A percentile compares a stretch with the other conserved stretches of the same genome.
These are phyloP conservation scores for Nicotiana otophora DNA, from an alignment of 257 asterid species.

Conservation along the genomic window DNA sequence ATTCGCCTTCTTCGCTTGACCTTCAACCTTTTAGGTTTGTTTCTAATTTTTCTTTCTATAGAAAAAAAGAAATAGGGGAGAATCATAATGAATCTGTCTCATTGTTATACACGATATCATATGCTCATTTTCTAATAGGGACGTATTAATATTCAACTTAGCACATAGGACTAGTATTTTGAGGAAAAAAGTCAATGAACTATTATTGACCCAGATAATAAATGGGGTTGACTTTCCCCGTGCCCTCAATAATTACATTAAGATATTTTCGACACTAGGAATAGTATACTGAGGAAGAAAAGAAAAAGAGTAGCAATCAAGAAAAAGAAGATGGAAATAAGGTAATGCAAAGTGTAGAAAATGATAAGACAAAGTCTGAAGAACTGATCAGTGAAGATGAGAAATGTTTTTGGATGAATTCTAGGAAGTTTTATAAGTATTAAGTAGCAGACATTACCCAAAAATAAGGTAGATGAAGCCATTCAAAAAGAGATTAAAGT, in stretches of 20 bases:
- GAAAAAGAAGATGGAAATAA: background rate
- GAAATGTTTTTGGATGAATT: background rate
- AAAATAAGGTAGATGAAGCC: no score
- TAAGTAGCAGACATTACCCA: no score
- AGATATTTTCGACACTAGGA: background rate
- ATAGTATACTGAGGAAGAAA: background rate
- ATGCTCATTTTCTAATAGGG: background rate
- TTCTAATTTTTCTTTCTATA: background rate
- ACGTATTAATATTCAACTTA: background rate
- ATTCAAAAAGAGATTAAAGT: no score
- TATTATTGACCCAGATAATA: background rate
- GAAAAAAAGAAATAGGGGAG: no score
- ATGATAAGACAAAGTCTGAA: background rate
- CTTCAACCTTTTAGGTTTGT: conserved; percentile 61
- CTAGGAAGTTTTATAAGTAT: background rate
- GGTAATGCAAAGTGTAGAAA: background rate
- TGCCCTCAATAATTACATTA: background rate
- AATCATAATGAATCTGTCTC: background rate
- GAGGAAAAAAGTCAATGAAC: background rate
- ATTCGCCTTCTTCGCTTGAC: conserved; percentile 43
- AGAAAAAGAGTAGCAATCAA: background rate
- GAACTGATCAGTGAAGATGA: background rate
- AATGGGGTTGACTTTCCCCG: background rate
- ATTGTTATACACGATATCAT: background rate
- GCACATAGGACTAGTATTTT: background rate